Percentiles rank a stretch among this genome's conserved stretches.
Evolutionary conservation across 352 stramenopile genomes (phyloP).

Genomic region (Globisporangium mamillatum): DNA sequence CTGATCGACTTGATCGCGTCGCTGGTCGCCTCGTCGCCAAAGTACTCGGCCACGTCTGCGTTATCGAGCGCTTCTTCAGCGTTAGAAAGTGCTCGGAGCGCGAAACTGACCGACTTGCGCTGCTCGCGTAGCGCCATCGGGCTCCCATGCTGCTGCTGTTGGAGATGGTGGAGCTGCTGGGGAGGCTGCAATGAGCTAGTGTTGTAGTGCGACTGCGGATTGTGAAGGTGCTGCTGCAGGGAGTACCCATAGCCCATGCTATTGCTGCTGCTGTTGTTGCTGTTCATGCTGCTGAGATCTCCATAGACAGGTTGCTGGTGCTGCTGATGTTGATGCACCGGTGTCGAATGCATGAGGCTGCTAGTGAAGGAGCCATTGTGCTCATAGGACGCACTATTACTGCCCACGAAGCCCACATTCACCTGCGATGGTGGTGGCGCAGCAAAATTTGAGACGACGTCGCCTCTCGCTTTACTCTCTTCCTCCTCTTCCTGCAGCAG

Average conservation of each 20-base stretch:
- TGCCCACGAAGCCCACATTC: background rate
- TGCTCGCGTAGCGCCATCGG: constrained; percentile 17
- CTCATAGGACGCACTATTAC: background rate
- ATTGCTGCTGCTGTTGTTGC: background rate
- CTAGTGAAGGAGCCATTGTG: background rate
- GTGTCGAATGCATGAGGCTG: constrained; percentile 2
- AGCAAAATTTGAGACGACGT: background rate
- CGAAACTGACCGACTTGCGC: constrained; percentile 29
- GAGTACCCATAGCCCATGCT: background rate
- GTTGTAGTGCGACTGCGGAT: constrained; percentile 14
- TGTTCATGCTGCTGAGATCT: constrained; percentile 3
- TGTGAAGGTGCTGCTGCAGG: background rate
- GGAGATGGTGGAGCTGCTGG: constrained; percentile 3
- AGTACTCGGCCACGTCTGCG: constrained; percentile 32
- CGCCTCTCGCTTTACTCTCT: background rate
- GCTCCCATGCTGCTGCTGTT: constrained; percentile 3
- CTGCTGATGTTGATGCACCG: background rate
- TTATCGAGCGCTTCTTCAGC: constrained; percentile 43
- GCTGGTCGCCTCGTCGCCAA: constrained; percentile 25
- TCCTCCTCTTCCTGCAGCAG: constrained; percentile 43
- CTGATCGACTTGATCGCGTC: constrained; percentile 25
- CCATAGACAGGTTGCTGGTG: background rate
- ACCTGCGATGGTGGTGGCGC: background rate
- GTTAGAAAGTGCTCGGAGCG: constrained; percentile 28
- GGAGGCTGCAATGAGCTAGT: constrained; percentile 8